phyloP scores from a whole-genome alignment of 1,284 basidiomycete genomes.

The Hemileia vastatrix region DNA sequence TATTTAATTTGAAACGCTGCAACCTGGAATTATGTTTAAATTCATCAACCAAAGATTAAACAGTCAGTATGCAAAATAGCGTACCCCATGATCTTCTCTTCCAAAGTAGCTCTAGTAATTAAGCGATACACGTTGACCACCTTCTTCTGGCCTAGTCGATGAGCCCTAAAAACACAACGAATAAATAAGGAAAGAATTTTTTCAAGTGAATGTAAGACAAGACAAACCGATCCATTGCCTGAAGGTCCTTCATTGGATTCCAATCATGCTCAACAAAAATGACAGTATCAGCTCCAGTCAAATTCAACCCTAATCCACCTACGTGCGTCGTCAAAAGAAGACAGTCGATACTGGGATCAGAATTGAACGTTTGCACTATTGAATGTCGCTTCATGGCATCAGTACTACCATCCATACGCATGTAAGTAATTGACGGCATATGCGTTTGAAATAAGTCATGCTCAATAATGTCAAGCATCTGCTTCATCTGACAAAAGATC shows the following conservation, averaged over 20 bases:
- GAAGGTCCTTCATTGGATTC: slow-evolving; percentile 99
- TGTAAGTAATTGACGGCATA: slow-evolving; percentile 95
- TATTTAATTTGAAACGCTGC: slow-evolving; percentile 97
- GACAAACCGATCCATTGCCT: slow-evolving; percentile 84
- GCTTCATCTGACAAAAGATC: slow-evolving; percentile 98
- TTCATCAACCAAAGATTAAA: slow-evolving; percentile 3
- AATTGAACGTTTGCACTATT: slow-evolving; percentile 95
- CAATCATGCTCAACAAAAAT: slow-evolving; percentile 99
- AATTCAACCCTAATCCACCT: slow-evolving; percentile 85
- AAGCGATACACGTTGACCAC: slow-evolving; percentile 98
- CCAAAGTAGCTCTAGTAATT: slow-evolving; percentile 91
- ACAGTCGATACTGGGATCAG: slow-evolving; percentile 94
- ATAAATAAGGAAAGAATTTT: not conserved
- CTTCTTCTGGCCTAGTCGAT: slow-evolving; percentile 96
- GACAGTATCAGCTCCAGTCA: slow-evolving; percentile 97
- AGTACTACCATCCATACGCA: slow-evolving; percentile 87
- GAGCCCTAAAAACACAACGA: slow-evolving; percentile 50
- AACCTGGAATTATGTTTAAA: slow-evolving; percentile 51
- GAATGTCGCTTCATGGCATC: slow-evolving; percentile 84
- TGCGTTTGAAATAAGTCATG: slow-evolving; percentile 76
- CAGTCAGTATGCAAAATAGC: slow-evolving; percentile 40
- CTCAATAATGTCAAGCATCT: slow-evolving; percentile 98
- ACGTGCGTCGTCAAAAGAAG: slow-evolving; percentile 92
- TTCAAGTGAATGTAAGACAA: not conserved
- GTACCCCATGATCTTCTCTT: slow-evolving; percentile 99